A percentile compares a stretch with the other conserved stretches of the same genome.
Conservation (phyloP, 495 filamentous ascomycete species). For the Xylaria grammica region DNA sequence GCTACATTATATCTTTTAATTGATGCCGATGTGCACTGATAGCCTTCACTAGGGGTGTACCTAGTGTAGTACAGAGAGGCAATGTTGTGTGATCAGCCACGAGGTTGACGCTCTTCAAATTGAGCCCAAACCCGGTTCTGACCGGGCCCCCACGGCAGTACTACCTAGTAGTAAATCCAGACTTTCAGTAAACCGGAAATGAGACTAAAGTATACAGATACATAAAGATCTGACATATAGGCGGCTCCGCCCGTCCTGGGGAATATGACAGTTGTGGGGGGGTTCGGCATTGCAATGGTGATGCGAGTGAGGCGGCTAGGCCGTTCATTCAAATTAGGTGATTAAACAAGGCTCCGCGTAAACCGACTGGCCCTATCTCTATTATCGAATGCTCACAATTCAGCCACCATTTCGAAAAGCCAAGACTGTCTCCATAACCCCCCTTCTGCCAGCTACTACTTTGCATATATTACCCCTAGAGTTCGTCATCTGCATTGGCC, state of each 20-base stretch:
- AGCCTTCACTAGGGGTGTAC: neutral
- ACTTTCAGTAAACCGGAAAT: neutral
- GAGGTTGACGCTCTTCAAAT: neutral
- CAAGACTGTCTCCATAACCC: neutral
- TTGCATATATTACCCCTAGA: too few relatives aligned
- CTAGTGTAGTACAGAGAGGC: neutral
- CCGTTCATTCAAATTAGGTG: neutral
- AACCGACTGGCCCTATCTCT: neutral
- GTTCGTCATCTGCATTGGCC: conserved; percentile 16
- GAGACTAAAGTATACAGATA: neutral
- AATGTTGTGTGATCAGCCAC: neutral
- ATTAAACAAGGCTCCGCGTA: neutral
- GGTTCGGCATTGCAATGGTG: neutral
- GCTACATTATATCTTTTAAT: neutral
- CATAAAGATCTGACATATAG: neutral
- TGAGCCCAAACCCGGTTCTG: neutral
- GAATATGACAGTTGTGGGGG: neutral
- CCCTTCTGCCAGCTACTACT: too few relatives aligned
- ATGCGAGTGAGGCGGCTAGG: neutral
- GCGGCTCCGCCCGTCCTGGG: neutral
- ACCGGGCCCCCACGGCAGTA: too few relatives aligned
- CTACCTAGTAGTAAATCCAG: too few relatives aligned
- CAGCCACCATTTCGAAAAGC: neutral
- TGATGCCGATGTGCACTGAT: neutral
- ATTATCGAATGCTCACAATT: neutral